Conservation (phyloP, 2,329 filamentous ascomycete species). For the Curvularia eragrostidis region DNA sequence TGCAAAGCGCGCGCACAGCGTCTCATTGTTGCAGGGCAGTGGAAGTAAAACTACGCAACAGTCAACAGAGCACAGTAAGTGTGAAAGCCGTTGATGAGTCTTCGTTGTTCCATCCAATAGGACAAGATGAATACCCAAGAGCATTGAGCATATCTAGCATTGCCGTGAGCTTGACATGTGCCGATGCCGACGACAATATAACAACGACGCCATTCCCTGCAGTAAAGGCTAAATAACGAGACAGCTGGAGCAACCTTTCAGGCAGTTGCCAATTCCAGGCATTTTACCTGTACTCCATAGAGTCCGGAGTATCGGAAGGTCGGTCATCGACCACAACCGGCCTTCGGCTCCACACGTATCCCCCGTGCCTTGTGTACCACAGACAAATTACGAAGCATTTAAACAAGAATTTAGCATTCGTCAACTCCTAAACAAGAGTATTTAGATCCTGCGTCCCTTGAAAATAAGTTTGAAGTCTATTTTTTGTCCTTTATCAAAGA, state of each 20-base stretch:
- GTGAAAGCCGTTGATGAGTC: not conserved
- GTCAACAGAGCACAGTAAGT: not conserved
- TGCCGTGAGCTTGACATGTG: not conserved
- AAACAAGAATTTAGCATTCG: not conserved
- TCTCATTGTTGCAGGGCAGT: not conserved
- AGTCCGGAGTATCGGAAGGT: constrained; percentile 23
- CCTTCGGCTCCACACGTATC: constrained; percentile 32
- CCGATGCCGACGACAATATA: not conserved
- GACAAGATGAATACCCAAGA: not conserved
- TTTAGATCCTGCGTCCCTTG: not conserved
- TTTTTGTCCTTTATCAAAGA: not conserved
- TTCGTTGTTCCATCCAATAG: not conserved
- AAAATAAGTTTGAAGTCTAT: constrained; percentile 1
- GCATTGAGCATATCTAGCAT: not conserved
- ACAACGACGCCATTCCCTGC: not conserved
- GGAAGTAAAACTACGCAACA: not conserved
- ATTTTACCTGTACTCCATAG: constrained; percentile 13
- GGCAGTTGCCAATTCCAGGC: constrained; percentile 1
- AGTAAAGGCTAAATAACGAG: not conserved
- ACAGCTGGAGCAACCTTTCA: not conserved
- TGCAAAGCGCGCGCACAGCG: too few relatives aligned
- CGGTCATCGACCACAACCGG: constrained; percentile 21
- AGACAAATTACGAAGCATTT: not conserved
- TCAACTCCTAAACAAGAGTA: not conserved
- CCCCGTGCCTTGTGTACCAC: constrained; percentile 24